Conservation (phyloP, 2,329 filamentous ascomycete species). For the Alternaria triticina region DNA sequence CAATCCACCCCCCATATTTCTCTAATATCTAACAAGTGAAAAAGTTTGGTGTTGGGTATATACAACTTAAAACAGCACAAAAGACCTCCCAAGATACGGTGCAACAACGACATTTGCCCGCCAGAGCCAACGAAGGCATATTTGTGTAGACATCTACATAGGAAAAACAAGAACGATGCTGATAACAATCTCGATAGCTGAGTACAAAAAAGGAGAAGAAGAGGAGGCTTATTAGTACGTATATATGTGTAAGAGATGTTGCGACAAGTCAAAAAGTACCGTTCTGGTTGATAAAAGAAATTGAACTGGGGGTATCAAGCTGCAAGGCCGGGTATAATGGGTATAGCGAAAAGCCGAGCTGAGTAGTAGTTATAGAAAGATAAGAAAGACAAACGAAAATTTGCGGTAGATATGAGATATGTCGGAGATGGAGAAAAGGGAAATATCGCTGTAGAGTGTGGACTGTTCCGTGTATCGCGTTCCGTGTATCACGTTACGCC, state of each 20-base stretch:
- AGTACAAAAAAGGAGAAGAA: not conserved
- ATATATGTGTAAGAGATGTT: not conserved
- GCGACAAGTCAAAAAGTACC: not conserved
- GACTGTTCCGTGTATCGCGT: constrained; percentile 2
- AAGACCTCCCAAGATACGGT: not conserved
- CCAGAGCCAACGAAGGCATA: not conserved
- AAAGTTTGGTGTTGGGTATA: not conserved
- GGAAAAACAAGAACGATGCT: not conserved
- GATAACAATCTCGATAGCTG: not conserved
- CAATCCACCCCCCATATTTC: not conserved
- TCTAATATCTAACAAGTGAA: not conserved
- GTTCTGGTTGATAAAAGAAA: not conserved
- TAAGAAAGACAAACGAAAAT: not conserved
- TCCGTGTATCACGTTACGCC: constrained; percentile 11
- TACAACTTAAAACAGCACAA: not conserved
- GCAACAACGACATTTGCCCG: not conserved
- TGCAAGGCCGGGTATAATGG: not conserved
- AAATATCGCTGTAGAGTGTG: constrained; percentile 1
- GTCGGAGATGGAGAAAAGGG: not conserved
- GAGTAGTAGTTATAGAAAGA: not conserved
- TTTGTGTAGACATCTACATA: not conserved
- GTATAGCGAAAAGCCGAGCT: constrained; percentile 4
- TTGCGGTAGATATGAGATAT: not conserved
- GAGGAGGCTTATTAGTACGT: not conserved
- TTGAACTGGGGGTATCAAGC: not conserved